Evolutionary conservation across 345 rosid genomes (phyloP).

Genomic region (Salix brachista): DNA sequence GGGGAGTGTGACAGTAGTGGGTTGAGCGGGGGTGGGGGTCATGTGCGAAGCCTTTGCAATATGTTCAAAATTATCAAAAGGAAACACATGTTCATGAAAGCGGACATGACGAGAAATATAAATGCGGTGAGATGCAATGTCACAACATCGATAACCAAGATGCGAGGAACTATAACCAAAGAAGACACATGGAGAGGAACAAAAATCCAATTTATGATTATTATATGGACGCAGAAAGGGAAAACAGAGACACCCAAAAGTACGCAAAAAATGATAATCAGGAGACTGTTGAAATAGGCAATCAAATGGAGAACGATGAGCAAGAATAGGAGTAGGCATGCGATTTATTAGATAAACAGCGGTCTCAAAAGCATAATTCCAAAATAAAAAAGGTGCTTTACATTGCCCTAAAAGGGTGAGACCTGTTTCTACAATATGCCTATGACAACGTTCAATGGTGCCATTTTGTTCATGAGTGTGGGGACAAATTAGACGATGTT

Average conservation of each 20-base stretch:
- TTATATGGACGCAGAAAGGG: no score
- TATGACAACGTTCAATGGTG: no score
- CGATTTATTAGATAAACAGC: not conserved
- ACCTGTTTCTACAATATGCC: not conserved
- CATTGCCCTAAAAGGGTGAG: not conserved
- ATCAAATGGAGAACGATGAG: not conserved
- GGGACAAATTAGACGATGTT: not conserved
- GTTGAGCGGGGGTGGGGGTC: not conserved
- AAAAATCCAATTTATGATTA: no score
- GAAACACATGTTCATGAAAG: not conserved
- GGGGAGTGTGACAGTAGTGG: fast-evolving
- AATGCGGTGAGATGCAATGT: not conserved
- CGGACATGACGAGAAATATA: not conserved
- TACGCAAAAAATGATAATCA: no score
- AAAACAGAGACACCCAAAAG: not conserved
- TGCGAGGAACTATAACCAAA: no score
- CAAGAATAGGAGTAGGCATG: not conserved
- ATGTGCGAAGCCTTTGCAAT: not conserved
- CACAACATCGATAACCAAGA: not conserved
- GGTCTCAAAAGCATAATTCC: not conserved
- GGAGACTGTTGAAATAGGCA: no score
- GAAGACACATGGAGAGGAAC: not conserved
- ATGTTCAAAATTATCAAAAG: no score
- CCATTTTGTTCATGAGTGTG: not conserved
- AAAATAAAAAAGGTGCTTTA: not conserved